These are phyloP conservation scores for Blastobotrys elegans DNA, from an alignment of 1,139 yeast genomes.

Conservation along the genomic window DNA sequence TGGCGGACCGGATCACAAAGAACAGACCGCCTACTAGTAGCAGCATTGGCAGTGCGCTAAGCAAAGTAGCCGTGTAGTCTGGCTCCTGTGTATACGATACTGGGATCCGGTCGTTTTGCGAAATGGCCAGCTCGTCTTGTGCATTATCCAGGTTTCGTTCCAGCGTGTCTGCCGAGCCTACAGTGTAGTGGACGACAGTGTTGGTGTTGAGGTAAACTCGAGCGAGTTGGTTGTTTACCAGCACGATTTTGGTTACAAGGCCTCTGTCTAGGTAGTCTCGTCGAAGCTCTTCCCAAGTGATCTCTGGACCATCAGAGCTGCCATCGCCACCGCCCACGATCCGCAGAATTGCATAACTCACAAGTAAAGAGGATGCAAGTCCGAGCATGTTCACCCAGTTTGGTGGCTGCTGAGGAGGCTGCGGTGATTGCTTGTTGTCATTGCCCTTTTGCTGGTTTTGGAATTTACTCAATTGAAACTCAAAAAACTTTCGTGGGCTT, in stretches of 20 bases:
- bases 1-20: constrained; percentile 55
- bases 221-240: constrained; percentile 72
- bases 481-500: constrained; percentile 12
- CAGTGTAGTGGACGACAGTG: constrained; percentile 51
- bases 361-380: constrained; percentile 9
- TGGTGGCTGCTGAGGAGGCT: constrained; percentile 9
- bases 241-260: constrained; percentile 67
- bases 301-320: constrained; percentile 17
- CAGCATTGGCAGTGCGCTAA: constrained; percentile 77
- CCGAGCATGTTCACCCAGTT: constrained; percentile 13
- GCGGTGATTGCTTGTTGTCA: neutral
- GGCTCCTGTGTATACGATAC: constrained; percentile 65
- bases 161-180: constrained; percentile 85
- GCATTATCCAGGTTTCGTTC: constrained; percentile 75
- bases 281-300: constrained; percentile 90
- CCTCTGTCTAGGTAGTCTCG: constrained; percentile 77
- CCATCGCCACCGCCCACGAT: constrained; percentile 11
- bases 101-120: constrained; percentile 68
- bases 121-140: constrained; percentile 67
- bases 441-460: constrained; percentile 6
- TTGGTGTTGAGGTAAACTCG: constrained; percentile 39
- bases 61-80: constrained; percentile 49
- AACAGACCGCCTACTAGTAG: constrained; percentile 81
- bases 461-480: constrained; percentile 11
- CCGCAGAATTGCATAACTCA: constrained; percentile 8